Percentiles rank a stretch among this genome's conserved stretches.
phyloP scores from a whole-genome alignment of 305 asterid genomes.

The Rubia tinctorum region DNA sequence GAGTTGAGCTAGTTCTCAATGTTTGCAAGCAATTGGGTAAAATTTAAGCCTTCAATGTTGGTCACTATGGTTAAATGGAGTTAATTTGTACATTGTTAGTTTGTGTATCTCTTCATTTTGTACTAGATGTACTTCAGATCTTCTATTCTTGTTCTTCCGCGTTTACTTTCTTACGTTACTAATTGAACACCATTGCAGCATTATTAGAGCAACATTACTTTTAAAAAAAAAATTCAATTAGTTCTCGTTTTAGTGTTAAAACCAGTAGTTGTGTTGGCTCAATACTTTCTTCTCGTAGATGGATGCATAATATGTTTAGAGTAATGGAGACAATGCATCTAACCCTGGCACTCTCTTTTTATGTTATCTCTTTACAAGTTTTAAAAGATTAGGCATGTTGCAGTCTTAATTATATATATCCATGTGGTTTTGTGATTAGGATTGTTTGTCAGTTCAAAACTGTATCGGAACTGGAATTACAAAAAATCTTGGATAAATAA shows the following conservation, averaged over 20 bases:
- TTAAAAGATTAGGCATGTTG: background rate
- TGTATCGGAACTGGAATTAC: too few species aligned
- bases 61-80: background rate
- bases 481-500: too few species aligned
- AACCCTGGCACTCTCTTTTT: background rate
- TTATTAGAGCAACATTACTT: background rate
- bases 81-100: background rate
- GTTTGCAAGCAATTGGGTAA: background rate
- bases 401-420: background rate
- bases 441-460: too few species aligned
- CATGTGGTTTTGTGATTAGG: background rate
- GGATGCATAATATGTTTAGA: background rate
- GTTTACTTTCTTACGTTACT: background rate
- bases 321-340: background rate
- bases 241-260: background rate
- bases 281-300: background rate
- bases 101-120: background rate
- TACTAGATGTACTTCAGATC: background rate
- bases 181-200: background rate
- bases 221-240: background rate
- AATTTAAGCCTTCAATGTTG: background rate
- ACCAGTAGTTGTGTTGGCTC: background rate
- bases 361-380: background rate
- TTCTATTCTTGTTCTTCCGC: background rate
- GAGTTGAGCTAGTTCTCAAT: background rate